Evolutionary conservation across 148 eudicot genomes (phyloP), one percentile per base, ranked within the genome.

Genomic region (Dianthus caryophyllus): DNA sequence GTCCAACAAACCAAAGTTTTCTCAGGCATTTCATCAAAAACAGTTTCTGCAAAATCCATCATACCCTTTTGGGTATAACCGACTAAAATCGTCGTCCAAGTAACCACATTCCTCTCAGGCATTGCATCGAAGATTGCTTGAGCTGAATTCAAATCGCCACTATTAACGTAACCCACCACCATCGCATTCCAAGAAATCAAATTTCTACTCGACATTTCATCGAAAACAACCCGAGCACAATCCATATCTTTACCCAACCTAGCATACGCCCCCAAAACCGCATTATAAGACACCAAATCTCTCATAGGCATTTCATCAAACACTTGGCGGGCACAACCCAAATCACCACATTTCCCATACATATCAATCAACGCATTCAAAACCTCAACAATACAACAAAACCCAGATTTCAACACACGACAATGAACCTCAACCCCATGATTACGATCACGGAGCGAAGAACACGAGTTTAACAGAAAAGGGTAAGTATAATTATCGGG

Each of bases 151-250:
- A 78, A 68, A 47, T 75, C 77, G 24, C 79, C 77, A 48, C 72
- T 18, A 51, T 78, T 81, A 3, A 72, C 81, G 61, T 78, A 75
- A 11, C 79, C 81, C 30, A 81, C 79, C 70, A 81, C 51, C 81
- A 77, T 81, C 0, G 84, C 81, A 62, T 81, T 81, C 81, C 81
- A 77, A 75, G 77, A 74, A 53, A 72, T 78, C 74, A 77, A 27
- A 72, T 78, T 81, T 12, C 76, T 77, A 54, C 51, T 59, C 33
- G 63, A 44, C 79, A 81, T 81, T 61, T 11, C 56, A 75, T 81
- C 81, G 36, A 81, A 81, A 68, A 81, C 72, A 25, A 59, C 27
- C 65, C 17, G 74, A 9, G 84, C 81, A 72, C 54, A 39, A 8
- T 0, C n/a, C 79, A 77, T 78, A 68, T 72, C 73, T 36, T 56